Base-by-base conservation (phyloP, 2,329 filamentous ascomycete species). In the Xylariaceae sp. region DNA sequence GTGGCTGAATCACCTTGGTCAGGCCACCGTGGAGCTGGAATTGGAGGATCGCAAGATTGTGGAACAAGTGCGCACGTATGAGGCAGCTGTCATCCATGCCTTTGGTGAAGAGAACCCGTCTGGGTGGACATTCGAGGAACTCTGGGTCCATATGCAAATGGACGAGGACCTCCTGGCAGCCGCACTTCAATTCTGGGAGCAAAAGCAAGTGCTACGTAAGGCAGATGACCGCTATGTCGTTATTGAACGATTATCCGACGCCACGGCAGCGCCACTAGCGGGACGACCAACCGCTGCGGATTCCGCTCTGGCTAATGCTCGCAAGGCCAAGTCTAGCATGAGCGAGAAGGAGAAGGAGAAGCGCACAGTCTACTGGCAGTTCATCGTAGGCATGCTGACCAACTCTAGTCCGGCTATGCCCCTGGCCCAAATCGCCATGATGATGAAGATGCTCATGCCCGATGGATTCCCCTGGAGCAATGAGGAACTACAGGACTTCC, bases 301-400 rank as follows among this genome's bases (percentile, higher is more conserved):
- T 13, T 10, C 47, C 13, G 68, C 64, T 18, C 73, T 73, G 50
- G 67, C 74, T 44, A 79, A 77, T 18, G 78, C 78, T 23, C 81
- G 78, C 4, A 81, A 85, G 66, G 74, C 77, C 61, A 76, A 72
- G 59, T 67, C 71, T 72, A 10, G 75, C 75, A 78, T 89, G 37
- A 82, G 88, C 18, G 80, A 84, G 64, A 88, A 90, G 71, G 84
- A 86, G 69, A 78, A 80, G 66, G 82, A 82, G 67, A 78, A 79
- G 60, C 78, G 80, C 39, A 74, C 76, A 49, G 82, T 96, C 45
- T 96, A 97, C 74, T 91, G 89, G 84, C 88, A 92, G 69, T 97
- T 96, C 72, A 92, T 99, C 60, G 80, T 92, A 58, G 91, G 90
- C 55, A 97, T 99, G 94, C 77, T 99, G 74, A 97, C 91, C 62